phyloP scores from a whole-genome alignment of 306 rosid species.

The Luffa acutangula region DNA sequence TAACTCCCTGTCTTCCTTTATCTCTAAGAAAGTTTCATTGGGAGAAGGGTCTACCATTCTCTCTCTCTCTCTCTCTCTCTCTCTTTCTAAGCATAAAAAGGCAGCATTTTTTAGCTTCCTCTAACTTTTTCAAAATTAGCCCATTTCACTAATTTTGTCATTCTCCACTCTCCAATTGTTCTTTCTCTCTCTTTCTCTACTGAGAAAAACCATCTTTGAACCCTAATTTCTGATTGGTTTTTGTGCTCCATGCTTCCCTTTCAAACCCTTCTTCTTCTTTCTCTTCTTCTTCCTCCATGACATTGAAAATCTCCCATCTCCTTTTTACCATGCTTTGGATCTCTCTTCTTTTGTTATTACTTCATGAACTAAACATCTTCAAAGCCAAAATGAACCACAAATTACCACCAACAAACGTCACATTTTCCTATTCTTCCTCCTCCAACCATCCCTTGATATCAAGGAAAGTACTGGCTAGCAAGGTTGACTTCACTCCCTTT shows the following conservation, averaged over 20 bases:
- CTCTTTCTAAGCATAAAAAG: constrained; percentile 25
- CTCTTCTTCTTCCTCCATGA: constrained; percentile 51
- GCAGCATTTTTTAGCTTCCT: constrained; percentile 26
- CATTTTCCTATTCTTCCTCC: constrained; percentile 13
- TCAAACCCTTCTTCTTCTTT: constrained; percentile 25
- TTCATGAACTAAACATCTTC: constrained; percentile 45
- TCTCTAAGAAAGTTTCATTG: constrained; percentile 36
- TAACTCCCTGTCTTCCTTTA: constrained; percentile 26
- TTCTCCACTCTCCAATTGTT: background rate
- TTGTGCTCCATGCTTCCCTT: constrained; percentile 67
- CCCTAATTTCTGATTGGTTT: constrained; percentile 12
- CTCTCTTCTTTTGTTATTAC: constrained; percentile 35
- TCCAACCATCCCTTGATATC: constrained; percentile 24
- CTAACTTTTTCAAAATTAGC: background rate
- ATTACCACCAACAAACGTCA: constrained; percentile 10
- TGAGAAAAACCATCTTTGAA: background rate
- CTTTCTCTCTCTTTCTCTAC: background rate
- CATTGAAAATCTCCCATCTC: constrained; percentile 43
- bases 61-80: constrained; percentile 10
- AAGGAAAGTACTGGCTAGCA: constrained; percentile 69
- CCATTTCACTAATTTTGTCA: constrained; percentile 8
- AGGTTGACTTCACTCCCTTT: constrained; percentile 67
- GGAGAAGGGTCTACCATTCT: constrained; percentile 19
- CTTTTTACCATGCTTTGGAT: constrained; percentile 44
- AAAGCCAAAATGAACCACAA: constrained; percentile 36